Conservation (phyloP, 495 filamentous ascomycete genomes). For the Hyaloscypha variabilis region DNA sequence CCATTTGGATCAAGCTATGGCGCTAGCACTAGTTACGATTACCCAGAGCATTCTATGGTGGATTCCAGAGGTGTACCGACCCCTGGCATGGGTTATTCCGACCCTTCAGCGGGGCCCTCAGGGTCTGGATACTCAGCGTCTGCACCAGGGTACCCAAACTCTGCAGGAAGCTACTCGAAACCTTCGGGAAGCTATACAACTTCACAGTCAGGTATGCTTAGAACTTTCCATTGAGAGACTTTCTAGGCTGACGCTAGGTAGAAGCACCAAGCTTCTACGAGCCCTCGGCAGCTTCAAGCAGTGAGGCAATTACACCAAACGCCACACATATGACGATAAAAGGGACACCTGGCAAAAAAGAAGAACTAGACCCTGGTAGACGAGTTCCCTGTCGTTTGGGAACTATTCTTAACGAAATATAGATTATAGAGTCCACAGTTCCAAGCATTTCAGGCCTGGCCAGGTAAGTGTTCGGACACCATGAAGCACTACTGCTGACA, state of each 20-base stretch:
- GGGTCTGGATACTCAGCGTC: background rate
- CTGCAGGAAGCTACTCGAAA: background rate
- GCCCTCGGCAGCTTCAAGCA: background rate
- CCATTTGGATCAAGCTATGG: background rate
- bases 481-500: background rate
- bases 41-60: background rate
- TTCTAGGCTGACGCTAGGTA: background rate
- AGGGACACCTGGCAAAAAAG: background rate
- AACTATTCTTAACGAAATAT: background rate
- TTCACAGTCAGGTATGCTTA: background rate
- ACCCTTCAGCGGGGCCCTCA: background rate
- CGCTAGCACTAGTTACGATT: background rate
- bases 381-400: background rate
- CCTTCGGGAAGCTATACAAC: background rate
- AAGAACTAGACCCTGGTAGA: slow-evolving; percentile 7
- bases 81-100: background rate
- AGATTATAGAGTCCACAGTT: slow-evolving; percentile 12
- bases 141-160: background rate
- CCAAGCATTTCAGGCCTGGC: background rate
- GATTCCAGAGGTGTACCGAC: background rate
- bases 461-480: background rate
- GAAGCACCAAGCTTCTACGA: background rate
- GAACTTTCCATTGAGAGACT: background rate
- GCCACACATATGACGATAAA: background rate
- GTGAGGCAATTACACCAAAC: background rate